Conservation (phyloP, 2,329 filamentous ascomycete genomes). For the Colletotrichum godetiae region DNA sequence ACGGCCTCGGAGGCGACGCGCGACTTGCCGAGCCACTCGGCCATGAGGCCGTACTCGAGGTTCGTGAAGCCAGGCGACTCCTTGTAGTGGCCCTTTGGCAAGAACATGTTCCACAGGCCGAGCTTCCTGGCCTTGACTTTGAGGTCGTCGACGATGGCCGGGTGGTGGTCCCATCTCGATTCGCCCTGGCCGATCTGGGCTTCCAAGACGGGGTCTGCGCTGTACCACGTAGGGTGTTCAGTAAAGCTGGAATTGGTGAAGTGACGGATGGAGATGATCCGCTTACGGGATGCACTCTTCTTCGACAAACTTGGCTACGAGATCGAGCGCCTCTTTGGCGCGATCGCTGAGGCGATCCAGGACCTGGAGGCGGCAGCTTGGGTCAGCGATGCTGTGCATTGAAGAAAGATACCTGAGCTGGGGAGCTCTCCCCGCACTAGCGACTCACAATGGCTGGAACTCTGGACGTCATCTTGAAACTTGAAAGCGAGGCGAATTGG, state of each 20-base stretch:
- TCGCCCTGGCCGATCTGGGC: slow-evolving; percentile 84
- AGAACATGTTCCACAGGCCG: slow-evolving; percentile 98
- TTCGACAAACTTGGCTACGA: slow-evolving; percentile 95
- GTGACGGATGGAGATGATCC: background rate
- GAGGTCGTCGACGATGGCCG: slow-evolving; percentile 85
- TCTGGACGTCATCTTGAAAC: slow-evolving; percentile 39
- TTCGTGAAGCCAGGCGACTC: slow-evolving; percentile 96
- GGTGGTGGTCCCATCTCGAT: slow-evolving; percentile 83
- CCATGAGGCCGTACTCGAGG: slow-evolving; percentile 97
- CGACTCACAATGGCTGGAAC: slow-evolving; percentile 40
- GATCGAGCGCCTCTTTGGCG: slow-evolving; percentile 85
- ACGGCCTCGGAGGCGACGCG: slow-evolving; percentile 84
- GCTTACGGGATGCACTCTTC: slow-evolving; percentile 88
- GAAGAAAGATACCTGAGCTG: background rate
- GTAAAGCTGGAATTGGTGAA: background rate
- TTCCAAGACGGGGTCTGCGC: slow-evolving; percentile 81
- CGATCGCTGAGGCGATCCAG: slow-evolving; percentile 79
- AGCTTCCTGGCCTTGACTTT: slow-evolving; percentile 85
- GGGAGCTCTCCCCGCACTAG: slow-evolving; percentile 13
- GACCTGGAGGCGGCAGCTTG: slow-evolving; percentile 47
- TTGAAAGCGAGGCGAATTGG: background rate
- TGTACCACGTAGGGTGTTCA: slow-evolving; percentile 41
- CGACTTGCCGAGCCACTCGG: slow-evolving; percentile 92
- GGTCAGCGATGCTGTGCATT: slow-evolving; percentile 16
- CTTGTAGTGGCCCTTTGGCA: slow-evolving; percentile 94